These are phyloP conservation scores for Volvox africanus DNA, from an alignment of 139 green algal species.

Conservation along the genomic window DNA sequence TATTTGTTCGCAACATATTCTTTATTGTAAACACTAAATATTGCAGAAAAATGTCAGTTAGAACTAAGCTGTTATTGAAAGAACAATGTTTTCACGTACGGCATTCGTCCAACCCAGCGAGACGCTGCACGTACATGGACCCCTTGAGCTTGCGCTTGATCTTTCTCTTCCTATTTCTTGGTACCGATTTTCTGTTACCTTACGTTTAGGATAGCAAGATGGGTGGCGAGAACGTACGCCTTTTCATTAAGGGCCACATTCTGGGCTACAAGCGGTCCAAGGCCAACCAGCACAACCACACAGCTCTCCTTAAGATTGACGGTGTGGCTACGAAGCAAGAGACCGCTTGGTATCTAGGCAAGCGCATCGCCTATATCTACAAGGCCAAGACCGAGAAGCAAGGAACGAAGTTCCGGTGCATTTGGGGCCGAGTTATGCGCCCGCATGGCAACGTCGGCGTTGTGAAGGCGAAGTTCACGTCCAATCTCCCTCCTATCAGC, in stretches of 20 bases:
- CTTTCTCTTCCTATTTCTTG: neutral
- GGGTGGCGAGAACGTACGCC: slow-evolving; percentile 65
- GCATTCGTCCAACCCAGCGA: too few species aligned
- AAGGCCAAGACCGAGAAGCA: slow-evolving; percentile 98
- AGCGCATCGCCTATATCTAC: slow-evolving; percentile 98
- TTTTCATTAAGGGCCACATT: slow-evolving; percentile 77
- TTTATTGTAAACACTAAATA: too few species aligned
- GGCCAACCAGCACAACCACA: slow-evolving; percentile 90
- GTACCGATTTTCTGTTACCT: neutral
- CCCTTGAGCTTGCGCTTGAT: neutral
- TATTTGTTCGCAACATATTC: too few species aligned
- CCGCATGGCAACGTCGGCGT: slow-evolving; percentile 92
- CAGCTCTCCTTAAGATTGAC: slow-evolving; percentile 93
- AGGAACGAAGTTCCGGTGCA: slow-evolving; percentile 91
- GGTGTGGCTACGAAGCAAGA: slow-evolving; percentile 92
- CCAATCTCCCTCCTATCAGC: slow-evolving; percentile 92
- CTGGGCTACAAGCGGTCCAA: slow-evolving; percentile 82
- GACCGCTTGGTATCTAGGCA: slow-evolving; percentile 97
- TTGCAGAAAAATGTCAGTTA: too few species aligned
- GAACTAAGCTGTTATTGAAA: too few species aligned
- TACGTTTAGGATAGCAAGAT: slow-evolving; percentile 39
- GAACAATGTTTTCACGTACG: too few species aligned
- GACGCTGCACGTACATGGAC: too few species aligned
- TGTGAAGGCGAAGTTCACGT: slow-evolving; percentile 96
- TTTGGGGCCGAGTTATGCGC: slow-evolving; percentile 96